phyloP scores from a whole-genome alignment of 2,329 filamentous ascomycete genomes.

The Zarea fungicola region DNA sequence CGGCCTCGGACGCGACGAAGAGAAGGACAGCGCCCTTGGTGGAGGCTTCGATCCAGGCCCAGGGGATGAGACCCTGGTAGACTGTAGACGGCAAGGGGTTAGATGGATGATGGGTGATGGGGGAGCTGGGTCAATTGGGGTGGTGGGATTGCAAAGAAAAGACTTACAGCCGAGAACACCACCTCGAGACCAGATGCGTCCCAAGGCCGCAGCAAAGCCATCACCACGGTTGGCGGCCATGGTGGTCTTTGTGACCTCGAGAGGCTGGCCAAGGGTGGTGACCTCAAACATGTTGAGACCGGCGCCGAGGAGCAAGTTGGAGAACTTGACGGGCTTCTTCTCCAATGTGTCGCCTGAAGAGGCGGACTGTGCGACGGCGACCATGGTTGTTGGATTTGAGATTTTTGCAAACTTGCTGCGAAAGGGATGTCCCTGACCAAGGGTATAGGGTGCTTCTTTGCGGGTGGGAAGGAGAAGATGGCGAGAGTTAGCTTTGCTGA shows the following conservation, averaged over 20 bases:
- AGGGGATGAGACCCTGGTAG: conserved; percentile 98
- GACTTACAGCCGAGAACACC: conserved; percentile 88
- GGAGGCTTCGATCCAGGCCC: conserved; percentile 99
- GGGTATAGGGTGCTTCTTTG: conserved; percentile 87
- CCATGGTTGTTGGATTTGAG: conserved; percentile 51
- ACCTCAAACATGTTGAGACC: conserved; percentile 95
- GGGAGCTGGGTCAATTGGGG: neutral
- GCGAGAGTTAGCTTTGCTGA: conserved; percentile 3
- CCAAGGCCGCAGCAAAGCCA: conserved; percentile 74
- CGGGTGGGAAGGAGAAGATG: conserved; percentile 31
- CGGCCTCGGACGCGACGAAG: conserved; percentile 97
- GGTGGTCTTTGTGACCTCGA: conserved; percentile 99
- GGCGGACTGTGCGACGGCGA: conserved; percentile 49
- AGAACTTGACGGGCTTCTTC: conserved; percentile 99
- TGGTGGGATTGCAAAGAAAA: neutral
- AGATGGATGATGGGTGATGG: conserved; percentile 16
- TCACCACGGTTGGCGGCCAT: conserved; percentile 97
- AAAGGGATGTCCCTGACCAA: conserved; percentile 88
- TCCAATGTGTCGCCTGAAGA: conserved; percentile 57
- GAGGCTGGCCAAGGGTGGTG: conserved; percentile 64
- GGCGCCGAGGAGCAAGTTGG: conserved; percentile 90
- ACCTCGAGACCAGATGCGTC: conserved; percentile 88
- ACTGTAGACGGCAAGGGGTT: conserved; percentile 49
- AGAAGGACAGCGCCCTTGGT: conserved; percentile 98
- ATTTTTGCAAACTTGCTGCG: conserved; percentile 43